Conservation (phyloP, 2,329 filamentous ascomycete species). For the Aureobasidium sp. region DNA sequence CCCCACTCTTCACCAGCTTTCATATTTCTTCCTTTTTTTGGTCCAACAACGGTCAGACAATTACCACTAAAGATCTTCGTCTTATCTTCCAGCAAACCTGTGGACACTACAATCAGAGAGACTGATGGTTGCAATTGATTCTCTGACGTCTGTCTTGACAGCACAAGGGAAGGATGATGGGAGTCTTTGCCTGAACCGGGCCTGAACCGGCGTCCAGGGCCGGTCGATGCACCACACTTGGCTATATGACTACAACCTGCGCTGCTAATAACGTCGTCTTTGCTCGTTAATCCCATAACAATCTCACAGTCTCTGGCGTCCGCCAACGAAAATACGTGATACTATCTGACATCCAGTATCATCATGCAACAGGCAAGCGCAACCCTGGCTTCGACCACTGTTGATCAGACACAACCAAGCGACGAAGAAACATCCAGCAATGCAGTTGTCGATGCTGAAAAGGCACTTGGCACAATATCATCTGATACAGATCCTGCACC, state of each 20-base stretch:
- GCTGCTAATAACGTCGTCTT: neutral
- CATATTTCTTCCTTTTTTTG: neutral
- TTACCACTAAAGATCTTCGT: no score
- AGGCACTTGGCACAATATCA: neutral
- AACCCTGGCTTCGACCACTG: neutral
- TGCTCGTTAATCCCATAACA: neutral
- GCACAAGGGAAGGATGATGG: neutral
- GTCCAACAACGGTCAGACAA: no score
- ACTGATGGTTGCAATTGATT: neutral
- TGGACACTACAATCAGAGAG: neutral
- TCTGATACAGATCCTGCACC: slow-evolving; percentile 15
- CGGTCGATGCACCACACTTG: neutral
- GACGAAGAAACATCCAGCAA: neutral
- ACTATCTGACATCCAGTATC: neutral
- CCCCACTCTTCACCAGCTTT: neutral
- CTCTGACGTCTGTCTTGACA: neutral
- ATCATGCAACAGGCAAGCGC: neutral
- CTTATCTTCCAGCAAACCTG: neutral
- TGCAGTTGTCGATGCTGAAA: neutral
- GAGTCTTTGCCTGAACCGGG: neutral
- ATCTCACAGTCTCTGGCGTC: neutral
- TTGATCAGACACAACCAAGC: neutral
- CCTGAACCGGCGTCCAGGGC: neutral
- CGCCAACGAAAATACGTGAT: neutral
- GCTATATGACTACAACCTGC: neutral